Evolutionary conservation across 208 protist species (phyloP), one percentile per base, ranked within the genome.

Genomic region (Giardia muris): DNA sequence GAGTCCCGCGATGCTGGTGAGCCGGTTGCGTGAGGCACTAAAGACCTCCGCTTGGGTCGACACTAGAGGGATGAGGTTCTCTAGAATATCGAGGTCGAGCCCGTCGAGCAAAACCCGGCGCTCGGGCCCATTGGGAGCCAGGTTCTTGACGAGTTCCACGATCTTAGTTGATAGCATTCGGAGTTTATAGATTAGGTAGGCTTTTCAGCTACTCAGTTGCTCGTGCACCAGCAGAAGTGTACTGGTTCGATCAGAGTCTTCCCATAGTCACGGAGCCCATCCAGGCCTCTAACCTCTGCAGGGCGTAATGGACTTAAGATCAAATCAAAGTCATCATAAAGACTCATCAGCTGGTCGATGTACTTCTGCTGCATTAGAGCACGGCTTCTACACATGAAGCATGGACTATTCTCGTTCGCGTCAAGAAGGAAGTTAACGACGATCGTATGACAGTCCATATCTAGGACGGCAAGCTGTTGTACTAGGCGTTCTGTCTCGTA

Each of bases 401-500:
- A 92, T n/a, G 67, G 2, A 90, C 10, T 46, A 2, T 2, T 46
- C 30, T 42, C 43, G 30, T 89, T 2, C 10, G 1, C 67, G 43
- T 92, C 67, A 19, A 92, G 91, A 1, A 92, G 45, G 1, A 47
- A 45, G 91, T 92, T 92, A 3, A 92, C 43, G 43, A 92, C 44
- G 19, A 92, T 46, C 1, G 2, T 46, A 46, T 10, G 22, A 30
- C 43, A 95, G 93, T 97, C 97, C 92, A 99, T 99, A 67, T 98
- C 96, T 92, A 96, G 76, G 2, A 93, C 94, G 92, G 95, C 96
- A 30, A 99, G 94, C 92, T 98, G 96, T 95, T 99, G 97, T n/a
- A 99, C 95, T 0, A 99, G 94, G 42, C 98, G 95, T 94, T 99
- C 98, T 3, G 98, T 99, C 93, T 99, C 98, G 94, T 99, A 99